These are phyloP conservation scores for Canavalia gladiata DNA, from an alignment of 306 rosid genomes.

Conservation along the genomic window DNA sequence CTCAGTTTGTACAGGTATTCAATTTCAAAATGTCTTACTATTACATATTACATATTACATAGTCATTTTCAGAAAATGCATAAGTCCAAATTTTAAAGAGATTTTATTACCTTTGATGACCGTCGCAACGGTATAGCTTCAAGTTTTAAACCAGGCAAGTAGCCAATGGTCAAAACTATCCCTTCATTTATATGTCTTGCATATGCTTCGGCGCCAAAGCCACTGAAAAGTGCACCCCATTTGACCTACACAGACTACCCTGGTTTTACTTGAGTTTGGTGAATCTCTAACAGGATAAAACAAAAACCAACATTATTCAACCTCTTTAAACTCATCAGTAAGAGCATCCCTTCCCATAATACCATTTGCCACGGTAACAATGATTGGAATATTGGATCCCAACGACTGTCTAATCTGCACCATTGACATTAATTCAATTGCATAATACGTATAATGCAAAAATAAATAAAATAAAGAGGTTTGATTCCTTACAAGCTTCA, in stretches of 20 bases:
- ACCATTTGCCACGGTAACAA: constrained; percentile 66
- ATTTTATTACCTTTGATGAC: constrained; percentile 49
- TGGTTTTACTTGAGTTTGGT: constrained; percentile 10
- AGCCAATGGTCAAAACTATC: constrained; percentile 73
- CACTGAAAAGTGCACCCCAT: constrained; percentile 59
- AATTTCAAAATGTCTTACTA: constrained; percentile 3
- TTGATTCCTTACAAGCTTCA: constrained; percentile 58
- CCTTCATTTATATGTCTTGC: constrained; percentile 59
- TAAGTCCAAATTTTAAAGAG: constrained; percentile 7
- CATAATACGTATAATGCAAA: constrained; percentile 5
- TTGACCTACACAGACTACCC: constrained; percentile 58
- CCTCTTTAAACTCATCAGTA: constrained; percentile 75
- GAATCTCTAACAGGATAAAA: constrained; percentile 23
- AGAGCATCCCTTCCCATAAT: constrained; percentile 72
- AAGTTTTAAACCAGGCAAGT: constrained; percentile 75
- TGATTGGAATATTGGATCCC: constrained; percentile 62
- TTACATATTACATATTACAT: not conserved
- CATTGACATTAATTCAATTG: constrained; percentile 31
- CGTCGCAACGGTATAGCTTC: constrained; percentile 68
- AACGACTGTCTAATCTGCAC: constrained; percentile 57
- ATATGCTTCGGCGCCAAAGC: constrained; percentile 40
- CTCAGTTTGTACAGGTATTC: not conserved
- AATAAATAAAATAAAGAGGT: not conserved
- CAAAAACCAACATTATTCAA: constrained; percentile 35
- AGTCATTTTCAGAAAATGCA: constrained; percentile 9